Evolutionary conservation across 352 stramenopile genomes (phyloP).

Genomic region (Pythium insidiosum): DNA sequence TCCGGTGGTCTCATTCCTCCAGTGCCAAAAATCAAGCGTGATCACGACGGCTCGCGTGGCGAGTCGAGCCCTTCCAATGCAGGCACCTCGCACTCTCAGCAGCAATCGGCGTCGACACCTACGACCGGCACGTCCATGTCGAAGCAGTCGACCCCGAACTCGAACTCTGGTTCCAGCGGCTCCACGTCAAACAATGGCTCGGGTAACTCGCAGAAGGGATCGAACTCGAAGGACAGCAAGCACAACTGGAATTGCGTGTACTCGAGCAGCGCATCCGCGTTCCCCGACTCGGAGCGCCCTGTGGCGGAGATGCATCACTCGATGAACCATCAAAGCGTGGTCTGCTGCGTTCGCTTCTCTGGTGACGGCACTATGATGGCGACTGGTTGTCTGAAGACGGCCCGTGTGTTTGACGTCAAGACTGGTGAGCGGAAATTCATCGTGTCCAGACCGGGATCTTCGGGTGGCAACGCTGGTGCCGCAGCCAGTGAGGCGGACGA

Average conservation of each 20-base stretch:
- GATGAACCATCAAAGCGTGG: constrained; percentile 87
- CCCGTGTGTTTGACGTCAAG: constrained; percentile 83
- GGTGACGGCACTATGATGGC: constrained; percentile 82
- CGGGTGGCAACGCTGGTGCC: constrained; percentile 22
- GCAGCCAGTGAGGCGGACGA: constrained; percentile 66
- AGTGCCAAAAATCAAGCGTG: constrained; percentile 54
- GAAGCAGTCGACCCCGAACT: constrained; percentile 13
- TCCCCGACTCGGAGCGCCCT: constrained; percentile 72
- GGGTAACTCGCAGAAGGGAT: constrained; percentile 54
- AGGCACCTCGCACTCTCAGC: constrained; percentile 14
- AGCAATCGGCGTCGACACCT: constrained; percentile 20
- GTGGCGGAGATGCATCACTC: constrained; percentile 79
- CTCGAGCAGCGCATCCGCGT: constrained; percentile 56
- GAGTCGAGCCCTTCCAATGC: constrained; percentile 50
- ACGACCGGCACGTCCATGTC: constrained; percentile 12
- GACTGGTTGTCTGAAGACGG: constrained; percentile 81
- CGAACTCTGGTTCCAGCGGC: constrained; percentile 2
- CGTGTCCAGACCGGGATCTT: constrained; percentile 54
- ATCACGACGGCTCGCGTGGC: constrained; percentile 33
- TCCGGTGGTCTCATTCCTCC: constrained; percentile 23
- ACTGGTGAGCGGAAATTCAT: constrained; percentile 77
- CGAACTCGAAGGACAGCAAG: constrained; percentile 72
- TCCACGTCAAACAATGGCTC: constrained; percentile 18
- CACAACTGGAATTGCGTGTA: constrained; percentile 85
- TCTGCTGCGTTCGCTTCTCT: constrained; percentile 82